A percentile compares a stretch with the other conserved stretches of the same genome.
Evolutionary conservation across 1,284 basidiomycete species (phyloP).

Genomic region (Apiotrichum mycotoxinovorans): DNA sequence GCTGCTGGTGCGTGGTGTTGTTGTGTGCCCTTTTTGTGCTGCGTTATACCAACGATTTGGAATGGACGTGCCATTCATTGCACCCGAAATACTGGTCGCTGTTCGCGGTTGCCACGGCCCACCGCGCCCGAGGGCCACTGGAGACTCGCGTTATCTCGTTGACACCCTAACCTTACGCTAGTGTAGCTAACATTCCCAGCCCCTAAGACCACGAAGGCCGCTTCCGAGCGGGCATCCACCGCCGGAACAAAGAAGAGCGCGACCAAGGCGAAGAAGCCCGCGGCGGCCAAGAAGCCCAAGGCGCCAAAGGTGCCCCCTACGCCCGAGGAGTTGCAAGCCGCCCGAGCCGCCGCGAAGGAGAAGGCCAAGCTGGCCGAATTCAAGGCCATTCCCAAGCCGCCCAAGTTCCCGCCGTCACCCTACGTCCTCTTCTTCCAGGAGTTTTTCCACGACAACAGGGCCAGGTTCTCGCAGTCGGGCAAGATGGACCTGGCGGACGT

Average conservation of each 20-base stretch:
- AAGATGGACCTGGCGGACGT: constrained; percentile 20
- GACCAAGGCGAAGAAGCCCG: neutral
- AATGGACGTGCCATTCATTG: too few relatives aligned
- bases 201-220: neutral
- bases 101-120: too few relatives aligned
- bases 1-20: neutral
- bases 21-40: neutral
- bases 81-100: too few relatives aligned
- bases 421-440: constrained; percentile 32
- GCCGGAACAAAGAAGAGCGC: neutral
- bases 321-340: too few relatives aligned
- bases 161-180: too few relatives aligned
- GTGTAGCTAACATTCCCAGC: neutral
- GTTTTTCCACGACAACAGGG: constrained; percentile 8
- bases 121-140: too few relatives aligned
- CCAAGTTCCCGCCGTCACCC: constrained; percentile 20
- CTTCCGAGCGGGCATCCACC: too few relatives aligned
- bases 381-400: neutral
- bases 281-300: neutral
- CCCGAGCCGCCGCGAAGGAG: neutral
- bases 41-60: neutral
- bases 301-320: neutral
- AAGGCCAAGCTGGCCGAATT: neutral
- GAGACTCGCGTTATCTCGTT: too few relatives aligned
- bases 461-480: constrained; percentile 10